Evolutionary conservation across 441 rosid species (phyloP).

Genomic region (Pelargonium cotyledonis): DNA sequence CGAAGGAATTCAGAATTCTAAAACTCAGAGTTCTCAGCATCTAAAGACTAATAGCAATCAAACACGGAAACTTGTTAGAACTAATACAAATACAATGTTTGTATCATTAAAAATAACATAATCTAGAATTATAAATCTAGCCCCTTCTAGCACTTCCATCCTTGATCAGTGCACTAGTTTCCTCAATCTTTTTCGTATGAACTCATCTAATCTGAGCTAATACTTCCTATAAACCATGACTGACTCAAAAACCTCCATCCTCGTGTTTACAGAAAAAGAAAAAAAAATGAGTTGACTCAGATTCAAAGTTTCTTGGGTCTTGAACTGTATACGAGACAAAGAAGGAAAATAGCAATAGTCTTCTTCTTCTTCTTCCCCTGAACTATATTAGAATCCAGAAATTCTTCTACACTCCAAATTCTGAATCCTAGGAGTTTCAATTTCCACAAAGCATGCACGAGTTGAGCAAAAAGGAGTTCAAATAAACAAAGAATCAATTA

Average conservation of each 20-base stretch:
- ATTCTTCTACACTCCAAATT: not conserved
- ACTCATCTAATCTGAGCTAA: not conserved
- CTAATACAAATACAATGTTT: not conserved
- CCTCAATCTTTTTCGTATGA: not conserved
- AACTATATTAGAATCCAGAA: not conserved
- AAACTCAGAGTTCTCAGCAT: not conserved
- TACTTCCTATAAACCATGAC: not conserved
- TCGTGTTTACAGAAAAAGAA: not conserved
- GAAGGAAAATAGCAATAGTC: not conserved
- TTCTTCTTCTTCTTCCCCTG: not conserved
- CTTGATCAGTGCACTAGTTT: not conserved
- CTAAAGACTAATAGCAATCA: not conserved
- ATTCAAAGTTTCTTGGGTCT: not conserved
- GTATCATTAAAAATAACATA: not conserved
- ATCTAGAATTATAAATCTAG: not conserved
- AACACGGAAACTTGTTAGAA: not conserved
- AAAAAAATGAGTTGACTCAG: not conserved
- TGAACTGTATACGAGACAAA: not conserved
- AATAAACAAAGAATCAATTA: slow-evolving; percentile 1
- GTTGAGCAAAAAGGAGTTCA: not conserved
- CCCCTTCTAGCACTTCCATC: not conserved
- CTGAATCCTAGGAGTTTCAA: not conserved
- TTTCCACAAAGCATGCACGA: not conserved
- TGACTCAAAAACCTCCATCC: not conserved
- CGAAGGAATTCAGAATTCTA: not conserved